Percentiles rank a stretch among this genome's conserved stretches.
phyloP scores from a whole-genome alignment of 2,329 filamentous ascomycete species.

The Mycosphaerella sp. region DNA sequence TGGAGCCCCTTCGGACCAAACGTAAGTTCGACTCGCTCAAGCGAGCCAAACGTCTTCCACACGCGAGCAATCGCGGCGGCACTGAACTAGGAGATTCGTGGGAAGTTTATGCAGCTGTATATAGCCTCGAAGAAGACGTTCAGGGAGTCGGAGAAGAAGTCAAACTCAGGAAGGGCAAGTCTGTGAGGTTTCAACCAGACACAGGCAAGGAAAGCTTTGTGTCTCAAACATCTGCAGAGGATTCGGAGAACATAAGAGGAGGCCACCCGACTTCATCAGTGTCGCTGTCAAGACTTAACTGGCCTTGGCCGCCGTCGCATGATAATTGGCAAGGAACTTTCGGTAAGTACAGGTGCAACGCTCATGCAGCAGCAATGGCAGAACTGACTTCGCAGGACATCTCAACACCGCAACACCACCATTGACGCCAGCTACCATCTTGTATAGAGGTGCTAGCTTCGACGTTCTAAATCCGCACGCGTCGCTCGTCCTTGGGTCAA shows the following conservation, averaged over 20 bases:
- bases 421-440: conserved; percentile 26
- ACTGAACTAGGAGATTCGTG: conserved; percentile 20
- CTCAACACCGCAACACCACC: conserved; percentile 17
- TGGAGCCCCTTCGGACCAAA: conserved; percentile 24
- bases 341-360: conserved; percentile 20
- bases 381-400: conserved; percentile 22
- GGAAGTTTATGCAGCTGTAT: conserved; percentile 31
- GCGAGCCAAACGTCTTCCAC: conserved; percentile 30
- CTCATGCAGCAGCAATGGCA: not conserved
- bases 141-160: not conserved
- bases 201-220: not conserved
- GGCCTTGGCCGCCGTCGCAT: conserved; percentile 27
- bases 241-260: not conserved
- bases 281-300: conserved; percentile 29
- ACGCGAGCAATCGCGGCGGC: conserved; percentile 11
- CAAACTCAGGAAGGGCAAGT: conserved; percentile 8
- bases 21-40: conserved; percentile 29
- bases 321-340: conserved; percentile 26
- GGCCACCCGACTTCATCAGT: conserved; percentile 19
- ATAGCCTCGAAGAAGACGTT: conserved; percentile 15
- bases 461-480: conserved; percentile 34
- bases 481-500: conserved; percentile 28
- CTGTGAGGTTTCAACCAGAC: conserved; percentile 1
- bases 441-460: conserved; percentile 32
- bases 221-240: not conserved